Percentiles rank a stretch among this genome's conserved stretches.
phyloP scores from a whole-genome alignment of 768 basidiomycete genomes.

The Hortiboletus campestris region DNA sequence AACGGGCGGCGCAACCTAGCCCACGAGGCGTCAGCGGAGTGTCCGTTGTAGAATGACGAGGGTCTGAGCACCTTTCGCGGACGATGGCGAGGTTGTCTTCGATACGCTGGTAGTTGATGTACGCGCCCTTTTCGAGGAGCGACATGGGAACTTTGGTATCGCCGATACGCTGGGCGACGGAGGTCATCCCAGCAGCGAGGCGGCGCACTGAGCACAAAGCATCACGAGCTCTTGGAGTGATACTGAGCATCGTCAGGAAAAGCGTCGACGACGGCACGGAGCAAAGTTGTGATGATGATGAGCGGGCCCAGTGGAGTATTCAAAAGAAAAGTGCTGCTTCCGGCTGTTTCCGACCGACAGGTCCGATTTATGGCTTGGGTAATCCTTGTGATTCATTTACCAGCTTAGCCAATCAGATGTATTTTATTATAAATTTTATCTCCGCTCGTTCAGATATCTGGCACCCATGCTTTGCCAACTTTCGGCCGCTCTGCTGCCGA shows the following conservation, averaged over 20 bases:
- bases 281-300: neutral
- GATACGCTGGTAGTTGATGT: slow-evolving; percentile 95
- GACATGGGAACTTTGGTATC: slow-evolving; percentile 92
- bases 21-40: neutral
- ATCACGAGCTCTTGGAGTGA: slow-evolving; percentile 52
- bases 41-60: neutral
- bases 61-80: slow-evolving; percentile 64
- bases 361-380: slow-evolving; percentile 20
- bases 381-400: slow-evolving; percentile 12
- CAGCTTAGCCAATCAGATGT: slow-evolving; percentile 21
- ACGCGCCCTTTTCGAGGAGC: slow-evolving; percentile 74
- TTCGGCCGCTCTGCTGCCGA: slow-evolving; percentile 14
- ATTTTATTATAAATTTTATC: slow-evolving; percentile 19
- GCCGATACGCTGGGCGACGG: slow-evolving; percentile 75
- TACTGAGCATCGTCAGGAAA: slow-evolving; percentile 59
- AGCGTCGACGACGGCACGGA: slow-evolving; percentile 21
- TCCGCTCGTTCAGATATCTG: slow-evolving; percentile 6
- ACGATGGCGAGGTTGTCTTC: slow-evolving; percentile 94
- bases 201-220: slow-evolving; percentile 53
- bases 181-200: slow-evolving; percentile 73
- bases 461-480: neutral
- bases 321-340: slow-evolving; percentile 17
- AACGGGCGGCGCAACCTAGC: slow-evolving; percentile 81
- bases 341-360: slow-evolving; percentile 23
- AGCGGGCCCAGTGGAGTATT: slow-evolving; percentile 24